Conservation (phyloP, 164 flowering plant species). For the Cinnamomum chago region DNA sequence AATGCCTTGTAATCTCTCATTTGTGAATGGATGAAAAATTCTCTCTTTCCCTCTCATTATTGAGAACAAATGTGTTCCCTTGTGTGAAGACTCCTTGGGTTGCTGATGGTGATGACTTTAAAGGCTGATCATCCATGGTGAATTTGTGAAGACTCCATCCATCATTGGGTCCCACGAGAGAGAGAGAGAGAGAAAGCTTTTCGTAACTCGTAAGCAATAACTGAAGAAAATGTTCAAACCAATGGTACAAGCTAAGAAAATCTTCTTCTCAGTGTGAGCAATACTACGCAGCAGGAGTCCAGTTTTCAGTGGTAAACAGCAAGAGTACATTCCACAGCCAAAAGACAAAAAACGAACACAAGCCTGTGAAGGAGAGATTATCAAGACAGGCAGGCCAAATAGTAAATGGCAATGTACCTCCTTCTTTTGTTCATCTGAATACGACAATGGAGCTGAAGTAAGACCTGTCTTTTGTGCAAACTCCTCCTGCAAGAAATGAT, state of each 20-base stretch:
- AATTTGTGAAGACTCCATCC: too few species aligned
- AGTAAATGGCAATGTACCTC: conserved; percentile 41
- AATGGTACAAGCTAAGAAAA: not conserved
- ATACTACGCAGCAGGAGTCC: not conserved
- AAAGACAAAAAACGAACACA: not conserved
- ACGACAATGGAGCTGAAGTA: conserved; percentile 51
- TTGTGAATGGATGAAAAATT: too few species aligned
- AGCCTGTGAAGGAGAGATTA: not conserved
- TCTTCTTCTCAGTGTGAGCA: not conserved
- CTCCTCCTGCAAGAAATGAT: conserved; percentile 63
- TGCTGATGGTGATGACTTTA: too few species aligned
- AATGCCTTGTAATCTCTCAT: too few species aligned
- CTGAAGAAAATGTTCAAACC: not conserved
- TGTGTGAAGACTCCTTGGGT: too few species aligned
- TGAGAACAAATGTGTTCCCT: too few species aligned
- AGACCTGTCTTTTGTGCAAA: conserved; percentile 64
- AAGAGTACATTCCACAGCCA: not conserved
- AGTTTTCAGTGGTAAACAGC: not conserved
- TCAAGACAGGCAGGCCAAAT: not conserved
- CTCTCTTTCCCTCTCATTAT: too few species aligned
- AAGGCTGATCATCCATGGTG: too few species aligned
- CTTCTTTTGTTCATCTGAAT: conserved; percentile 74
- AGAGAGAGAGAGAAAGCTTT: too few species aligned
- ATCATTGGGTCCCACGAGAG: too few species aligned
- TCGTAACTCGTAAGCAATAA: too few species aligned